Percentiles rank a stretch among this genome's conserved stretches.
Evolutionary conservation across 2,329 filamentous ascomycete genomes (phyloP).

Genomic region (Verticillium tricorpus): DNA sequence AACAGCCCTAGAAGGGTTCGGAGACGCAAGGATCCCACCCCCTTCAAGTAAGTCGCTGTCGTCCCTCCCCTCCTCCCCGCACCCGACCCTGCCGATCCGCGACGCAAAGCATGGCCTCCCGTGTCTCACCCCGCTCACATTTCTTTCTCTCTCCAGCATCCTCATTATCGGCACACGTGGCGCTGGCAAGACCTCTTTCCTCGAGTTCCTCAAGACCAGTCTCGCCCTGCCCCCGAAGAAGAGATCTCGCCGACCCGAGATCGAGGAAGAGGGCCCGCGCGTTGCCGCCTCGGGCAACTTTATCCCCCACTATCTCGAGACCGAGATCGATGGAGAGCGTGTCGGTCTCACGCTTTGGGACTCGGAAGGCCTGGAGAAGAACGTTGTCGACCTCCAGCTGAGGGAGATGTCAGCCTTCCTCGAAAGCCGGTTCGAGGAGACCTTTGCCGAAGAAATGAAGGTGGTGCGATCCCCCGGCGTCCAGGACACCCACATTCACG

Average conservation of each 20-base stretch:
- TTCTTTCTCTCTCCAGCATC: conserved; percentile 53
- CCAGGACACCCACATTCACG: conserved; percentile 96
- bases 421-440: conserved; percentile 98
- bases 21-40: conserved; percentile 93
- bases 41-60: conserved; percentile 81
- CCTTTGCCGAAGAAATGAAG: conserved; percentile 96
- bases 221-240: conserved; percentile 81
- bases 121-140: conserved; percentile 5
- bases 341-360: conserved; percentile 95
- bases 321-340: conserved; percentile 87
- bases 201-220: conserved; percentile 88
- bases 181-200: conserved; percentile 92
- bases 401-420: conserved; percentile 88
- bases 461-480: conserved; percentile 88
- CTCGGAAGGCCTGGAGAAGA: conserved; percentile 91
- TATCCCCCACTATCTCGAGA: conserved; percentile 85
- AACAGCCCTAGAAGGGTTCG: conserved; percentile 90
- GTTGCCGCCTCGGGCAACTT: conserved; percentile 60
- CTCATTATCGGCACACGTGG: conserved; percentile 83
- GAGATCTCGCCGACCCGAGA: conserved; percentile 47
- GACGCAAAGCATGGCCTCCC: background rate
- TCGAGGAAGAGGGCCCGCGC: conserved; percentile 50
- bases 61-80: background rate
- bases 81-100: background rate
- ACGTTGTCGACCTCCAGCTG: conserved; percentile 88